Base-by-base conservation (phyloP, 177 flowering plant species). In the Vitis hybrid region DNA sequence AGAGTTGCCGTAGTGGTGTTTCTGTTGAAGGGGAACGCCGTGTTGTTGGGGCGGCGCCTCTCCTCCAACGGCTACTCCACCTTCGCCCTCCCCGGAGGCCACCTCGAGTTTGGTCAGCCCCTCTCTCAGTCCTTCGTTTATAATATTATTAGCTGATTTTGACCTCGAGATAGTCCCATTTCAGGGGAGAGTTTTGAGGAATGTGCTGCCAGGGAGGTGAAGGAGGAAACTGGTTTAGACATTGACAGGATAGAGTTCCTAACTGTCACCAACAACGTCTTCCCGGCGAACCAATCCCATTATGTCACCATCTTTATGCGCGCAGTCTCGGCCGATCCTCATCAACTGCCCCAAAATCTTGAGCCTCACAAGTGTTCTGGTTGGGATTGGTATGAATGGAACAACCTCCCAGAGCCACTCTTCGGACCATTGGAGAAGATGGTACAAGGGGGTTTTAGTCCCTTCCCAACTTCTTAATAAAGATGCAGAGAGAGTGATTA, bases 321-420 rank as follows among this genome's bases (percentile, higher is more conserved):
- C 0, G 80, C 86, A 1, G 70, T 56, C 2, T 40, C 78, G 79
- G 72, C 50, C 1, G 88, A 86, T 70, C 74, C 79, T 2, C 12
- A 56, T 10, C 87, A 83, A 65, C 56, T 23, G 61, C 91, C 94
- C 2, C 71, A 79, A 63, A 91, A 84, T 70, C 64, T 82, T 1
- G 97, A 94, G 82, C 97, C 93, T 0, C 76, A 82, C 30, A 89
- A 89, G 74, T 94, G 98, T 61, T 77, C 70, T 15, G 93, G 97
- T 1, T 94, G 98, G 98, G 94, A 82, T 64, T 92, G 98, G 98
- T 87, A 84, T 62, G 81, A 80, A 6, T 92, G 97, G 97, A 76
- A 81, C 18, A 13, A 86, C 60, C 91, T 89, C 40, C 98, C 97
- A 0, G 51, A 75, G 1, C 97, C 98, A 0, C 86, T 93, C 26